Evolutionary conservation across 2,329 filamentous ascomycete species (phyloP).

Genomic region (Curvularia eragrostidis): DNA sequence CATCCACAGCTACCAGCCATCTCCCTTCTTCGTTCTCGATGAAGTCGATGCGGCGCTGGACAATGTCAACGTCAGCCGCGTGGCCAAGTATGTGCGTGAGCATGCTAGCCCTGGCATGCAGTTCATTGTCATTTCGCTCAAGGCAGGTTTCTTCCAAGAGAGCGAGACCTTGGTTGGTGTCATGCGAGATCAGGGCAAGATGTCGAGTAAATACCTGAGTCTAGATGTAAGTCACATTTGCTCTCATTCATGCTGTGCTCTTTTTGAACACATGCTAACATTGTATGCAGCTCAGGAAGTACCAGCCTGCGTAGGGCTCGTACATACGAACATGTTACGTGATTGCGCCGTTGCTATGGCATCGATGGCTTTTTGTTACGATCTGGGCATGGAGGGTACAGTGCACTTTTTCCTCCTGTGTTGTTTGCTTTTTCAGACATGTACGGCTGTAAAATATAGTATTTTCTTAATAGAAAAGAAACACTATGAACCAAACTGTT

Average conservation of each 20-base stretch:
- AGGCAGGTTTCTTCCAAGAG: slow-evolving; percentile 94
- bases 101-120: slow-evolving; percentile 98
- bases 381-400: not conserved
- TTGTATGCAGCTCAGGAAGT: slow-evolving; percentile 13
- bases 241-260: not conserved
- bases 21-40: slow-evolving; percentile 96
- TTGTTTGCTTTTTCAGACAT: not conserved
- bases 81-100: slow-evolving; percentile 94
- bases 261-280: slow-evolving; percentile 1
- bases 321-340: not conserved
- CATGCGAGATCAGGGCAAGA: slow-evolving; percentile 92
- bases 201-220: slow-evolving; percentile 89
- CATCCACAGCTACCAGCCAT: slow-evolving; percentile 94
- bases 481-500: not conserved
- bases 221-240: slow-evolving; percentile 77
- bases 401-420: not conserved
- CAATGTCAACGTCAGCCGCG: slow-evolving; percentile 94
- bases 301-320: slow-evolving; percentile 6
- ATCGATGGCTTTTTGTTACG: not conserved
- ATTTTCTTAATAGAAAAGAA: not conserved
- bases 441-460: not conserved
- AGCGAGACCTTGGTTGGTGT: slow-evolving; percentile 95
- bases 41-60: slow-evolving; percentile 98
- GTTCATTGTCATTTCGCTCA: slow-evolving; percentile 97
- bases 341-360: not conserved